Base-by-base conservation (phyloP, 2,329 filamentous ascomycete genomes). In the Alternaria sp. region DNA sequence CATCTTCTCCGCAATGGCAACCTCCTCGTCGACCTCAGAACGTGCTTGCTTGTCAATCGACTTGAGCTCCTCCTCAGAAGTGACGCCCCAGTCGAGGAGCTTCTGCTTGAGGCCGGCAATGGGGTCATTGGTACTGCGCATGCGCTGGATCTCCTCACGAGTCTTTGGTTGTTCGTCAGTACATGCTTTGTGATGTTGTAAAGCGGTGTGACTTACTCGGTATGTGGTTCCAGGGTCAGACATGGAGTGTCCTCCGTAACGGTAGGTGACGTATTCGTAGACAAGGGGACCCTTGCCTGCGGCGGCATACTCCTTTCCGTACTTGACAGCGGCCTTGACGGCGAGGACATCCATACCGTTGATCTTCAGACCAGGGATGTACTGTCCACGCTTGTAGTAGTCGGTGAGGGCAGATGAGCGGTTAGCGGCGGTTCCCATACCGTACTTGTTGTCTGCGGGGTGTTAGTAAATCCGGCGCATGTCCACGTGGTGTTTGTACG, bases 301-400 rank as follows among this genome's bases (percentile, higher is more conserved):
- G 64, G 87, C 84, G 70, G 93, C 91, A 86, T 90, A 97, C 79
- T 97, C 88, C 86, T 96, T 97, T 79, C 91, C 93, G 86, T 97
- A 94, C 84, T 95, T 87, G 77, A 97, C 93, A 69, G 96, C 96
- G 57, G 95, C 93, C 88, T 97, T 97, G 82, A 97, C 95, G 69
- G 96, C 95, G 68, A 99, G 91, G 75, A 97, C 93, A 81, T 99
- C 96, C 96, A 99, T 99, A 79, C 93, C 96, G 85, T 99, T 99
- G 83, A 99, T 93, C 89, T 99, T 99, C 77, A 99, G 89, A 86
- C 96, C 96, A 62, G 96, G 95, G 74, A 99, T 99, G 87, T 98
- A 99, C 86, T 99, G 96, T 72, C 96, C 96, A 85, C 96, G 95
- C 91, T 98, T 98, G 90, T 99, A 98, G 90, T 99, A 99, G 83